Evolutionary conservation across 208 protist genomes (phyloP).

Genomic region (Vickermania spadyakhi): DNA sequence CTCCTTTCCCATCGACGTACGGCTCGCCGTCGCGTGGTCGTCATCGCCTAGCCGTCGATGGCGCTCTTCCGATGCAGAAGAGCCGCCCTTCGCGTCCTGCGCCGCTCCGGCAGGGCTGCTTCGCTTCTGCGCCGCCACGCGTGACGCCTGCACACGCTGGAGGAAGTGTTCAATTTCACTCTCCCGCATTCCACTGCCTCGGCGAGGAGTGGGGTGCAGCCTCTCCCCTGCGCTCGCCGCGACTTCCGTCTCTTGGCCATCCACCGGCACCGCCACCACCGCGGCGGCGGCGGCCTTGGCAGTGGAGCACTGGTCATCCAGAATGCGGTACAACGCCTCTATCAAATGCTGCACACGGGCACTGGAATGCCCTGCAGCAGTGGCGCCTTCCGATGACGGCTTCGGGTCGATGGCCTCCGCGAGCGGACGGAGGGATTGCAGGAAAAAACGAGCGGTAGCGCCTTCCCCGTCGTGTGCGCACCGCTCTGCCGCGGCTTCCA

Average conservation of each 20-base stretch:
- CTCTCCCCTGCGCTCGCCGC: background rate
- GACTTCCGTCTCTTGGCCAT: constrained; percentile 15
- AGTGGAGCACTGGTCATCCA: constrained; percentile 36
- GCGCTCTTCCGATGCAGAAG: too few species aligned
- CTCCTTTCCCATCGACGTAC: background rate
- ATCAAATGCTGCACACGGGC: constrained; percentile 15
- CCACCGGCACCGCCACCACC: background rate
- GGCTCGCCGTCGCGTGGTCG: background rate
- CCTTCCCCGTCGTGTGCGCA: constrained; percentile 51
- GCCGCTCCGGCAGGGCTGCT: background rate
- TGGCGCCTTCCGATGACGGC: background rate
- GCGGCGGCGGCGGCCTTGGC: background rate
- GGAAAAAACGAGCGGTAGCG: constrained; percentile 50
- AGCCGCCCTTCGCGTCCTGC: background rate
- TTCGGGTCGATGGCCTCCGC: constrained; percentile 15
- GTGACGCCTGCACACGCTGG: background rate
- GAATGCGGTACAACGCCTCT: constrained; percentile 31
- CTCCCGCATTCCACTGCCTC: constrained; percentile 3
- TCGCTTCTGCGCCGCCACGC: background rate
- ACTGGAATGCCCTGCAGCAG: background rate
- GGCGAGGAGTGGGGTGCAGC: constrained; percentile 9
- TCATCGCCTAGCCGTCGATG: too few species aligned
- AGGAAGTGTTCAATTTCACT: background rate
- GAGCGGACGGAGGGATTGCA: constrained; percentile 36
- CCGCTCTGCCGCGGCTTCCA: constrained; percentile 36